phyloP scores from a whole-genome alignment of 2,329 filamentous ascomycete genomes.

The Nothomitra cinnamomea region DNA sequence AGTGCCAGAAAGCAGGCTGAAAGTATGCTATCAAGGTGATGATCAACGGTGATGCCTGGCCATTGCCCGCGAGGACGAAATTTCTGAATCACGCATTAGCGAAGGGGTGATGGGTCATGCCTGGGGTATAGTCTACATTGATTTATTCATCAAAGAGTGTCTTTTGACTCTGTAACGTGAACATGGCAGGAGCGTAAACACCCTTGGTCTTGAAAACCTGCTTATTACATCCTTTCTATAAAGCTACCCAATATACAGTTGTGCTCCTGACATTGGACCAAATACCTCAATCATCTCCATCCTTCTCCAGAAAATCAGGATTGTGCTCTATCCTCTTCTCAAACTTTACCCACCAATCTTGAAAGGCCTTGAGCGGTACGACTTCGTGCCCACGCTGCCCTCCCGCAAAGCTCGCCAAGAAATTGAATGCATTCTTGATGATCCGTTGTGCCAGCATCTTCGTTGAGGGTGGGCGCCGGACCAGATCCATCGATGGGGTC shows the following conservation, averaged over 20 bases:
- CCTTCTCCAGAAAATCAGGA: slow-evolving; percentile 73
- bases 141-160: no score
- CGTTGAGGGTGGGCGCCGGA: slow-evolving; percentile 31
- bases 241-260: no score
- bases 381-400: slow-evolving; percentile 55
- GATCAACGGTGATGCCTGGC: not conserved
- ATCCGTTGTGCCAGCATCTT: slow-evolving; percentile 77
- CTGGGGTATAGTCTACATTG: no score
- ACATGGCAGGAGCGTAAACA: no score
- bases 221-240: no score
- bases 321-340: slow-evolving; percentile 72
- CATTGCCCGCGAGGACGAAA: not conserved
- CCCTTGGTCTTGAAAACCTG: no score
- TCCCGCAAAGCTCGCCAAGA: slow-evolving; percentile 69
- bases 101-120: not conserved
- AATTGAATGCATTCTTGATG: slow-evolving; percentile 95
- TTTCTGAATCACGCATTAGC: not conserved
- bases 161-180: no score
- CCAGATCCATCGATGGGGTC: slow-evolving; percentile 18
- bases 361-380: slow-evolving; percentile 84
- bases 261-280: no score
- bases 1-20: not conserved
- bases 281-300: slow-evolving; percentile 22
- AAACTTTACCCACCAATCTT: slow-evolving; percentile 97
- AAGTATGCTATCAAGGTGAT: not conserved